phyloP scores from a whole-genome alignment of 306 rosid species.

The Quercus variabilis region DNA sequence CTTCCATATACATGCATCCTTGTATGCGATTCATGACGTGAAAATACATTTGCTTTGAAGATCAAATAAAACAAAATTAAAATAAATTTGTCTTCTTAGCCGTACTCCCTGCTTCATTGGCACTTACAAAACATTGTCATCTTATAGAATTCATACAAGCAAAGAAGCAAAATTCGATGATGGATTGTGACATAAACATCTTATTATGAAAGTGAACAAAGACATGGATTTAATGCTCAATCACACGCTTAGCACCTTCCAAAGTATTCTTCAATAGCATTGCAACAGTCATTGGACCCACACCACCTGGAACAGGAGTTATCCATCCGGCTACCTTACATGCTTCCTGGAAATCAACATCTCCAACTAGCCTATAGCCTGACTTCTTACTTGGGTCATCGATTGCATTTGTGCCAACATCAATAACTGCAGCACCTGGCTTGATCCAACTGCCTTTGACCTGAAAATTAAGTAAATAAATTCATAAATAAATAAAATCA shows the following conservation, averaged over 20 bases:
- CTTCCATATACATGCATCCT: too few species aligned
- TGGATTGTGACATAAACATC: neutral
- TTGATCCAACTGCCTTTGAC: conserved; percentile 92
- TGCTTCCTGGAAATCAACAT: conserved; percentile 84
- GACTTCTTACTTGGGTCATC: conserved; percentile 77
- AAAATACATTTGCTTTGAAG: too few species aligned
- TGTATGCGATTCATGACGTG: too few species aligned
- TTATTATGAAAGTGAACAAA: conserved; percentile 8
- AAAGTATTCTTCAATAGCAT: conserved; percentile 82
- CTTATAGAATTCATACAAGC: too few species aligned
- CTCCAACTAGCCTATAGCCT: conserved; percentile 87
- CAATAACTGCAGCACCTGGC: conserved; percentile 93
- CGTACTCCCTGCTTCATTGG: too few species aligned
- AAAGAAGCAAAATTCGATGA: too few species aligned
- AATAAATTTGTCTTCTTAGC: too few species aligned
- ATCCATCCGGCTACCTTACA: conserved; percentile 82
- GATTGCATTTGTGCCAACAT: conserved; percentile 85
- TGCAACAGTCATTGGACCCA: conserved; percentile 89
- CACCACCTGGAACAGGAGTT: conserved; percentile 97
- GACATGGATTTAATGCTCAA: conserved; percentile 34
- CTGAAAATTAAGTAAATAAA: conserved; percentile 21
- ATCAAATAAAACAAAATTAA: too few species aligned
- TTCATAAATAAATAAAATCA: neutral
- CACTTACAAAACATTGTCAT: too few species aligned
- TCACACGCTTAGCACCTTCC: conserved; percentile 72